These are phyloP conservation scores for Phaeosphaeria sp. DNA, from an alignment of 2,329 filamentous ascomycete genomes.

Conservation along the genomic window DNA sequence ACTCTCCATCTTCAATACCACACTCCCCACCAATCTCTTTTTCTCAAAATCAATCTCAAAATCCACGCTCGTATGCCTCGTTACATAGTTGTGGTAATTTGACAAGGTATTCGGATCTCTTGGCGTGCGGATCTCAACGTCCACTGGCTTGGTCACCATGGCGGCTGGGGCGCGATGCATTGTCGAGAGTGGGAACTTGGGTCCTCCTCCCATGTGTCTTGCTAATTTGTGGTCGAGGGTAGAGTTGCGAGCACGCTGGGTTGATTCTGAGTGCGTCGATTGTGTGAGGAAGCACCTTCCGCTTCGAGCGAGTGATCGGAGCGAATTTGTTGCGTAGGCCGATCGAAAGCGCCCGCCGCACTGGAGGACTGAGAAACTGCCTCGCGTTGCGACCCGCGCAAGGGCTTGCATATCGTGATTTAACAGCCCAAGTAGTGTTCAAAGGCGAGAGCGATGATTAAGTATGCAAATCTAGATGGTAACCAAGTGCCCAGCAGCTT, in stretches of 20 bases:
- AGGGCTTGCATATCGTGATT: neutral
- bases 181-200: slow-evolving; percentile 11
- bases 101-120: slow-evolving; percentile 89
- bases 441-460: no score
- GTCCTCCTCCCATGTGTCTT: slow-evolving; percentile 5
- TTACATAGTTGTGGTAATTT: slow-evolving; percentile 90
- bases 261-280: neutral
- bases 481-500: neutral
- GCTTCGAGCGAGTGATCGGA: slow-evolving; percentile 9
- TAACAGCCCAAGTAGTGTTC: neutral
- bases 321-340: slow-evolving; percentile 16
- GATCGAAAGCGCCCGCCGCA: slow-evolving; percentile 15
- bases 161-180: slow-evolving; percentile 37
- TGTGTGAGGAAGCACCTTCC: neutral
- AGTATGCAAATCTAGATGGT: no score
- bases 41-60: slow-evolving; percentile 84
- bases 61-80: slow-evolving; percentile 80
- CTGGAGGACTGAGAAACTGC: neutral
- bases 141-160: slow-evolving; percentile 48
- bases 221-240: neutral
- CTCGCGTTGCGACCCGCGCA: neutral
- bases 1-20: slow-evolving; percentile 77
- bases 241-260: neutral
- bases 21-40: slow-evolving; percentile 77
- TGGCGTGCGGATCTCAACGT: slow-evolving; percentile 50